A percentile compares a stretch with the other conserved stretches of the same genome.
phyloP scores from a whole-genome alignment of 2,329 filamentous ascomycete species.

The Cladosporium sp. region DNA sequence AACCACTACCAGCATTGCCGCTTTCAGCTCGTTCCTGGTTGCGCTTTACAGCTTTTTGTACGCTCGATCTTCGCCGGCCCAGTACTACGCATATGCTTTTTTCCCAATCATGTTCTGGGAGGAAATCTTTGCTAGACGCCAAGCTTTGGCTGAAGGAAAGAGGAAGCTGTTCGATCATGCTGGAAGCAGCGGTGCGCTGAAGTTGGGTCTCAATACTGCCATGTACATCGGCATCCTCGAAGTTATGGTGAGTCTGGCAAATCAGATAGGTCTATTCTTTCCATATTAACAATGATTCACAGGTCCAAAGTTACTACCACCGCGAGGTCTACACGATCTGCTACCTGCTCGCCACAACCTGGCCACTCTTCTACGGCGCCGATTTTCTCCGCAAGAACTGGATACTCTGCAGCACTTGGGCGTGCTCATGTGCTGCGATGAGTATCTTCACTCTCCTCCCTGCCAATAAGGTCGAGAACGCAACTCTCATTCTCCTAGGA shows the following conservation, averaged over 20 bases:
- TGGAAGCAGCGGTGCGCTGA: constrained; percentile 57
- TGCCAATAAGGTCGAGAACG: constrained; percentile 79
- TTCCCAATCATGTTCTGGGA: constrained; percentile 98
- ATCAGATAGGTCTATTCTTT: not conserved
- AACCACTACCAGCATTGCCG: constrained; percentile 57
- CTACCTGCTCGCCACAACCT: constrained; percentile 73
- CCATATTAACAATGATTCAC: constrained; percentile 8
- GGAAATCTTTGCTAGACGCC: constrained; percentile 78
- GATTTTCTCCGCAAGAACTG: constrained; percentile 69
- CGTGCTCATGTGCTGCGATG: constrained; percentile 75
- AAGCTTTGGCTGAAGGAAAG: constrained; percentile 66
- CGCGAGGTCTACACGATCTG: constrained; percentile 82
- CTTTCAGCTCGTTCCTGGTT: constrained; percentile 76
- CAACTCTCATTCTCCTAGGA: constrained; percentile 71
- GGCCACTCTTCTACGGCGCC: constrained; percentile 73
- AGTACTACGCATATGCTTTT: constrained; percentile 88
- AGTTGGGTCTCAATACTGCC: constrained; percentile 63
- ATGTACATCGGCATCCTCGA: constrained; percentile 75
- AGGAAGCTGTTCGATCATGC: constrained; percentile 68
- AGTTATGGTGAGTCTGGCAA: constrained; percentile 57
- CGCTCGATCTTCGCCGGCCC: constrained; percentile 73
- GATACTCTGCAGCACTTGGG: constrained; percentile 69
- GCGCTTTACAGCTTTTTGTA: constrained; percentile 76
- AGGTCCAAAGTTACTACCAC: constrained; percentile 91
- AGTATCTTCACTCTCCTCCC: constrained; percentile 87